Base-by-base conservation (phyloP, 2,329 filamentous ascomycete species). In the Fusarium irregulare region DNA sequence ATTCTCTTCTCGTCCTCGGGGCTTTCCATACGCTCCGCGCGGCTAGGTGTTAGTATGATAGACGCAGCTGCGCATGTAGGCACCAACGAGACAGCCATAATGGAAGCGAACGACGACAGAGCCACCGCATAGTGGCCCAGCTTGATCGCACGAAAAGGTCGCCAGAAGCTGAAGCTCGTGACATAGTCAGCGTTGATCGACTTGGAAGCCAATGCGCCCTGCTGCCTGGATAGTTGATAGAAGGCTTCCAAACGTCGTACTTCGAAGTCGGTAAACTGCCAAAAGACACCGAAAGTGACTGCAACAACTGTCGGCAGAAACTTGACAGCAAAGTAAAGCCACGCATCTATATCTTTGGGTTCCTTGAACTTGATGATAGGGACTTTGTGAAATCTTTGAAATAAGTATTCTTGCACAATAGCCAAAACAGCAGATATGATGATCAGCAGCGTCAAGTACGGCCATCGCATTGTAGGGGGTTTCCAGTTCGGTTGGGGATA, bases 151-250 rank as follows among this genome's bases (percentile, higher is more conserved):
- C 86, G 83, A 7, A 93, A 78, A 0, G 91, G 91, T 4, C 90
- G 85, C 41, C 91, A 78, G 73, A 92, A 88, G 73, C 86, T 89
- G 80, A 91, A 87, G 71, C 88, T 86, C 7, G 91, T 92, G 46
- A 92, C 84, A 64, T 93, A 93, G 77, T 93, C 90, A 65, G 92
- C 90, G 68, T 93, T 93, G 74, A 93, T 86, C 0, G 89, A 92
- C 75, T 89, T 86, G 41, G 86, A 86, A 0, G 89, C 89, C 21
- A 89, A 78, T 2, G 89, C 88, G 16, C 89, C 89, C 5, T 83
- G 84, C 5, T 84, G 81, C 66, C 84, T 87, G 5, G 88, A 90
- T 51, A 92, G 81, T 75, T 91, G 89, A 69, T 90, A 89, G 72
- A 87, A 91, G 0, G 89, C 86, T 75, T 92, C 89, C 28, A 91